Evolutionary conservation across 345 rosid genomes (phyloP).

Genomic region (Dipteronia dyeriana): DNA sequence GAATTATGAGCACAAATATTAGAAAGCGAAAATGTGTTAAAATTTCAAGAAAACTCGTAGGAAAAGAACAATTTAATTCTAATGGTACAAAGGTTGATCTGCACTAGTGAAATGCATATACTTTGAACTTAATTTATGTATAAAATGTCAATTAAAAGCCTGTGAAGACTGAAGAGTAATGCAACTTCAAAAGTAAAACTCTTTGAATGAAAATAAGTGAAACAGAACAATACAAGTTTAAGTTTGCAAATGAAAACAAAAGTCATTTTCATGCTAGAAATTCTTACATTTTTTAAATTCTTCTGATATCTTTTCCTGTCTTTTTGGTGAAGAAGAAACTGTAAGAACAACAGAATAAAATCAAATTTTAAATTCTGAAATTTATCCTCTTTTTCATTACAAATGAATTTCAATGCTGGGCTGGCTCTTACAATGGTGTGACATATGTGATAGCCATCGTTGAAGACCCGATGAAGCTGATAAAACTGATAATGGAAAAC

Average conservation of each 20-base stretch:
- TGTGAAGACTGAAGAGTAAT: not conserved
- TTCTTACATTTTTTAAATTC: constrained; percentile 46
- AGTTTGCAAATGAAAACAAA: too few species aligned
- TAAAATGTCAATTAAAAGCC: not conserved
- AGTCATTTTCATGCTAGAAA: not conserved
- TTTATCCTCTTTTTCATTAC: not conserved
- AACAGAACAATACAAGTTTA: not conserved
- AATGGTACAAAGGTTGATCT: not conserved
- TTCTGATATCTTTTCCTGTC: constrained; percentile 25
- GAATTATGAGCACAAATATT: not conserved
- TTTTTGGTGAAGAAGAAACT: constrained; percentile 39
- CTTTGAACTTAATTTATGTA: not conserved
- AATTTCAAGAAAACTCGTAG: not conserved
- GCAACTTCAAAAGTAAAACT: not conserved
- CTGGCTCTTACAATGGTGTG: constrained; percentile 41
- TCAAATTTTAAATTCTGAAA: not conserved
- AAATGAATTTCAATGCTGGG: constrained; percentile 13
- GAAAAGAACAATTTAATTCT: not conserved
- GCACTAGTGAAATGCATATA: not conserved
- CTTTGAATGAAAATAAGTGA: not conserved
- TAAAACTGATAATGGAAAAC: constrained; percentile 39
- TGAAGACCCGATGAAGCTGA: constrained; percentile 56
- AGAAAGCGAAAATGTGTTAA: not conserved
- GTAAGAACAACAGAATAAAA: constrained; percentile 21
- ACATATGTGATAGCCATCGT: constrained; percentile 36